Conservation (phyloP, 2,329 filamentous ascomycete genomes). For the Pseudophaeomoniella oleicola region DNA sequence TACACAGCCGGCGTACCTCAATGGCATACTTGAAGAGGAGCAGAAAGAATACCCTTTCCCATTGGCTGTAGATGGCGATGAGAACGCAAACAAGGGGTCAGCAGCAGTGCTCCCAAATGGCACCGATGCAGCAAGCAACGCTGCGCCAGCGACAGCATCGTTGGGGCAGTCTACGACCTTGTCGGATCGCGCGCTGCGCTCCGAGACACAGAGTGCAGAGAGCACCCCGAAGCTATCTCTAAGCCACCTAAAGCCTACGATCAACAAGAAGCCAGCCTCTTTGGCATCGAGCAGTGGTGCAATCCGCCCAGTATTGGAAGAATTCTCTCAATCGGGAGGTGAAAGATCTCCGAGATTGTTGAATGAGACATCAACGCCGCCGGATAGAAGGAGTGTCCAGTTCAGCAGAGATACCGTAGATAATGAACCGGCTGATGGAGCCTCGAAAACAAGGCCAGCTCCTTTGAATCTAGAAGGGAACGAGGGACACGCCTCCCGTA, state of each 20-base stretch:
- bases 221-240: not conserved
- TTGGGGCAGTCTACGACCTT: no score
- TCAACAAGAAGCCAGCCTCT: not conserved
- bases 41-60: not conserved
- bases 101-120: no score
- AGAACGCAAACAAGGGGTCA: no score
- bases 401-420: slow-evolving; percentile 48
- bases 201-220: no score
- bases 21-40: no score
- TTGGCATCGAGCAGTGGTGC: not conserved
- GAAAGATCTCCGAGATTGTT: not conserved
- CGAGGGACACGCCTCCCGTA: slow-evolving; percentile 48
- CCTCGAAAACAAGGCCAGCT: slow-evolving; percentile 43
- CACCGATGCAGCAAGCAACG: no score
- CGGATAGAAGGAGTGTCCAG: slow-evolving; percentile 55
- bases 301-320: not conserved
- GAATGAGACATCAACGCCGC: slow-evolving; percentile 20
- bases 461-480: slow-evolving; percentile 38
- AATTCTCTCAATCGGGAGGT: not conserved
- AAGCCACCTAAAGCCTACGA: not conserved
- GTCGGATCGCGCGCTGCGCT: no score
- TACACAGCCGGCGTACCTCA: no score
- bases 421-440: slow-evolving; percentile 29
- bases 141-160: no score
- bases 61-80: no score